Evolutionary conservation across 2,329 filamentous ascomycete species (phyloP), one percentile per base, ranked within the genome.

Genomic region (Colletotrichum karsti): DNA sequence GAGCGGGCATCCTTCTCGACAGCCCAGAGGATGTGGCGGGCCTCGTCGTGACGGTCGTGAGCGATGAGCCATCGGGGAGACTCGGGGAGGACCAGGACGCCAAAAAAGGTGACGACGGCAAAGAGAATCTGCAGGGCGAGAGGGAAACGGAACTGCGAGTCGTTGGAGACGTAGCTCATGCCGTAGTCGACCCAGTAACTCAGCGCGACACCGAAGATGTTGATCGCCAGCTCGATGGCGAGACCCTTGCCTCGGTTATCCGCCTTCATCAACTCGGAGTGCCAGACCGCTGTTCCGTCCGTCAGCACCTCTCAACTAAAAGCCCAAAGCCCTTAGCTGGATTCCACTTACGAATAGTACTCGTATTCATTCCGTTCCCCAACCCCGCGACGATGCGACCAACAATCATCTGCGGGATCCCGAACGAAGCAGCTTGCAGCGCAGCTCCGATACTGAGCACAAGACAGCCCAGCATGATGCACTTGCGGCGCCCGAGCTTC

Each of bases 11-110:
- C 65, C 18, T 71, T 69, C 9, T 76, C 74, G 2, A 80, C 72
- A 13, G 75, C 71, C 75, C 75, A 76, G 5, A 74, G 74, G 41
- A 81, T 76, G 35, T 77, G 73, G 0, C 78, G 74, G 6, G 82
- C 82, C 24, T 84, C 82, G 50, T 83, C 81, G 33, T 82, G 79
- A 7, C 81, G 74, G 69, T 83, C 82, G 41, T 90, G 83, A n/a
- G 84, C 79, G 20, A 83, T 77, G 1, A 83, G 74, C 80, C 81
- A 83, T 41, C 81, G 77, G 4, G 84, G 84, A 0, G 80, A 82
- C 70, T 86, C 84, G 0, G 81, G 81, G 5, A 84, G 71, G 46
- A 80, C 73, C 1, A 78, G 4, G 5, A 81, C 73, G 18, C 73
- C 72, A n/a, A 69, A n/a, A 13, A 77, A 73, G 20, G 78, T 77